phyloP scores from a whole-genome alignment of 352 stramenopile species.

The Pythium sp. region DNA sequence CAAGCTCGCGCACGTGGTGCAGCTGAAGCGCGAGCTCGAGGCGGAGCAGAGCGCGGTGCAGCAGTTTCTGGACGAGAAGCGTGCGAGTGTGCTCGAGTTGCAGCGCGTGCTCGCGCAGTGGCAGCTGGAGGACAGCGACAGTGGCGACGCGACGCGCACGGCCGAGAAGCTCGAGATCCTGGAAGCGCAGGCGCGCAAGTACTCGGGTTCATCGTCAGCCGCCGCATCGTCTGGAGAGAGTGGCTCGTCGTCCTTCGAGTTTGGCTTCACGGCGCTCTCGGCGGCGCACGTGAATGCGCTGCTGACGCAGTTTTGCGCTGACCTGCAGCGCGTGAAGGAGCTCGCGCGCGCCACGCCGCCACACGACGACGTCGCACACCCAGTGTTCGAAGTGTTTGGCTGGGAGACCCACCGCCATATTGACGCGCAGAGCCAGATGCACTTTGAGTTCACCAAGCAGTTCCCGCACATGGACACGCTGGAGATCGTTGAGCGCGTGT shows the following conservation, averaged over 20 bases:
- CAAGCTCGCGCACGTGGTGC: conserved; percentile 27
- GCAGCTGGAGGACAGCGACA: conserved; percentile 22
- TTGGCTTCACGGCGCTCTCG: conserved; percentile 23
- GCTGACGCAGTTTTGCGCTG: conserved; percentile 19
- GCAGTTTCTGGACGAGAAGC: conserved; percentile 17
- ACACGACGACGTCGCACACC: conserved; percentile 2
- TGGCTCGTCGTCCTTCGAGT: conserved; percentile 6
- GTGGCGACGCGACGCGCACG: conserved; percentile 8
- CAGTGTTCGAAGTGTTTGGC: conserved; percentile 30
- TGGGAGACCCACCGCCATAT: conserved; percentile 36
- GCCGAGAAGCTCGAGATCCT: conserved; percentile 36
- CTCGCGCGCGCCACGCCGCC: background rate
- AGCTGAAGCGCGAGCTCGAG: conserved; percentile 27
- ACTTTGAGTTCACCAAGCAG: conserved; percentile 36
- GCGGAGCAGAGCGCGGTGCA: conserved; percentile 16
- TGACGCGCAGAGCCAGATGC: conserved; percentile 31
- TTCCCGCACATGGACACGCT: conserved; percentile 26
- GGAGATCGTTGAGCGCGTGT: conserved; percentile 27
- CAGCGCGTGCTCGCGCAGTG: conserved; percentile 23
- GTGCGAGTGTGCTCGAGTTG: conserved; percentile 14
- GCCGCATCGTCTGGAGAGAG: background rate
- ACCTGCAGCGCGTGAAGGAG: conserved; percentile 23
- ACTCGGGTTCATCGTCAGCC: background rate
- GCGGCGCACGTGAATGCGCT: conserved; percentile 8
- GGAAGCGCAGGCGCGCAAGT: conserved; percentile 14